Evolutionary conservation across 208 protist species (phyloP).

Genomic region (Sergeia podlipaevii): DNA sequence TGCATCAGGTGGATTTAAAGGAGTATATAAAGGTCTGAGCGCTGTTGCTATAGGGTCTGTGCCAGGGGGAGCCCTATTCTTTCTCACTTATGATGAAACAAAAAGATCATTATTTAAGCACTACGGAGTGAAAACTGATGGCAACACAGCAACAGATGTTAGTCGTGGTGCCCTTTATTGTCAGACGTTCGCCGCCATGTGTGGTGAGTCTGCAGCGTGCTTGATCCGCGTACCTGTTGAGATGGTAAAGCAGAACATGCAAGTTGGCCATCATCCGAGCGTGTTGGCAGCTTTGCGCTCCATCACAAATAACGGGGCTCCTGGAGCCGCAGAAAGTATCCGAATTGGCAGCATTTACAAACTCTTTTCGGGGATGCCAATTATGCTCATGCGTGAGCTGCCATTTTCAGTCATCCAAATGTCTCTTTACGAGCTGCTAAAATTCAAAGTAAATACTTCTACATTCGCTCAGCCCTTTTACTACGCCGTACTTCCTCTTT

Average conservation of each 20-base stretch:
- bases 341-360: conserved; percentile 29
- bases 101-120: conserved; percentile 12
- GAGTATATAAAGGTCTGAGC: conserved; percentile 84
- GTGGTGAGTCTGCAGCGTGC: conserved; percentile 81
- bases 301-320: conserved; percentile 41
- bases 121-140: not conserved
- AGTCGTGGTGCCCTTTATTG: conserved; percentile 9
- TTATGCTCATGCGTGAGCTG: conserved; percentile 84
- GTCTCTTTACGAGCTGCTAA: conserved; percentile 88
- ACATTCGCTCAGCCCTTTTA: conserved; percentile 25
- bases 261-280: conserved; percentile 58
- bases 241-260: conserved; percentile 91
- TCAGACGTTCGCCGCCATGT: conserved; percentile 63
- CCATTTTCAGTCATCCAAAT: conserved; percentile 93
- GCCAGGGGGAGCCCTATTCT: conserved; percentile 90
- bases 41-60: conserved; percentile 81
- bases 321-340: not conserved
- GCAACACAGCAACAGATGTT: not conserved
- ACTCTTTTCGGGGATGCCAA: conserved; percentile 79
- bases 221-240: conserved; percentile 88
- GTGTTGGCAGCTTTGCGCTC: conserved; percentile 26
- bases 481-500: conserved; percentile 43
- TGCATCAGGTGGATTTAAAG: conserved; percentile 73
- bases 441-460: conserved; percentile 29
- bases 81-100: conserved; percentile 78